These are phyloP conservation scores for Casuarina cunninghamiana DNA, from an alignment of 306 rosid species.

Conservation along the genomic window DNA sequence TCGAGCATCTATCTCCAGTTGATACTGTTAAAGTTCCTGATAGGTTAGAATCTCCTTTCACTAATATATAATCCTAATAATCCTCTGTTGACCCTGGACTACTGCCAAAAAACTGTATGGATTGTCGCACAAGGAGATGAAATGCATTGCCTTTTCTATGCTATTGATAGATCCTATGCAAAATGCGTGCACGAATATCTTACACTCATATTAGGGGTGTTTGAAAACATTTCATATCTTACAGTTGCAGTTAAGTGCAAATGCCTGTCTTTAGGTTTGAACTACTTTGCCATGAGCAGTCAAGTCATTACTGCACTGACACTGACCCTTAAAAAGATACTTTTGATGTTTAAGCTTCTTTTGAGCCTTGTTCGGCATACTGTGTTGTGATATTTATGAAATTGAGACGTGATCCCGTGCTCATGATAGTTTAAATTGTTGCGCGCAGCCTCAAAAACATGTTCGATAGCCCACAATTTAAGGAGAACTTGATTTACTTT, in stretches of 20 bases:
- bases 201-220: background rate
- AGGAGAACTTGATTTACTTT: conserved; percentile 72
- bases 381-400: conserved; percentile 7
- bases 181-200: conserved; percentile 14
- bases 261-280: background rate
- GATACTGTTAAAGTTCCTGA: conserved; percentile 75
- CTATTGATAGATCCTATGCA: background rate
- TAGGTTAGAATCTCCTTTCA: conserved; percentile 54
- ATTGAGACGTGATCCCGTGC: conserved; percentile 18
- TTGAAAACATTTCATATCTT: conserved; percentile 13
- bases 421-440: conserved; percentile 35
- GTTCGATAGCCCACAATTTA: conserved; percentile 79
- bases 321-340: background rate
- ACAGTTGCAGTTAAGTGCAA: background rate
- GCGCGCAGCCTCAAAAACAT: conserved; percentile 73
- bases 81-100: conserved; percentile 11
- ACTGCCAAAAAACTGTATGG: conserved; percentile 5
- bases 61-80: conserved; percentile 2
- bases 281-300: background rate
- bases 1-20: conserved; percentile 71
- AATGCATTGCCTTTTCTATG: background rate
- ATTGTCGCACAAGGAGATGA: conserved; percentile 13
- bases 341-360: conserved; percentile 23
- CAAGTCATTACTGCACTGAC: background rate
- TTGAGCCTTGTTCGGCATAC: background rate